These are phyloP conservation scores for Mycena metata DNA, from an alignment of 768 basidiomycete species.

Conservation along the genomic window DNA sequence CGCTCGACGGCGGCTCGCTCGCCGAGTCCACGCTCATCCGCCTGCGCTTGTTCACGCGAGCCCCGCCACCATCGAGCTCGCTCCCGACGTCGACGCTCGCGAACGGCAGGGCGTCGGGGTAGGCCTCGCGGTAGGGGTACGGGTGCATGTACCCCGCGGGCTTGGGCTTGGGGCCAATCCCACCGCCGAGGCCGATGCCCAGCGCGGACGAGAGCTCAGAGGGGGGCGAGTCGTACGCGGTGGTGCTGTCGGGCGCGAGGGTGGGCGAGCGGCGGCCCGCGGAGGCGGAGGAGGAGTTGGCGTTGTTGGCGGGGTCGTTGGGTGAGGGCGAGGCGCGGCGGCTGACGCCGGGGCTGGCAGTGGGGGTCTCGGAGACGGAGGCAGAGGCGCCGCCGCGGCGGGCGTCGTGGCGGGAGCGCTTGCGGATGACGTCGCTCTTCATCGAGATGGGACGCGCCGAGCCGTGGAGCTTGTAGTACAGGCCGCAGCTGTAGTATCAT, in stretches of 20 bases:
- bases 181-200: constrained; percentile 39
- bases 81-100: constrained; percentile 59
- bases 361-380: constrained; percentile 71
- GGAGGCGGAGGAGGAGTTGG: constrained; percentile 72
- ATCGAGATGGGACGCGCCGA: constrained; percentile 89
- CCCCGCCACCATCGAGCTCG: constrained; percentile 60
- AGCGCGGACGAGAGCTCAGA: constrained; percentile 68
- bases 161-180: constrained; percentile 32
- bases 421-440: constrained; percentile 93
- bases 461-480: constrained; percentile 90
- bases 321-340: constrained; percentile 77
- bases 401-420: constrained; percentile 86
- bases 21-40: constrained; percentile 76
- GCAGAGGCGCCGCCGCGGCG: constrained; percentile 63
- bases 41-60: constrained; percentile 73
- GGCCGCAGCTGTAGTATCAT: too few species aligned
- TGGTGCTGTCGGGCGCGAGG: constrained; percentile 79
- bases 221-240: constrained; percentile 55
- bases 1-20: constrained; percentile 70
- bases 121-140: constrained; percentile 49
- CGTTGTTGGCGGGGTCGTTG: constrained; percentile 61
- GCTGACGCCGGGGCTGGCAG: constrained; percentile 81
- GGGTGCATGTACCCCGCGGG: constrained; percentile 40
- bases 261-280: constrained; percentile 70
- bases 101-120: constrained; percentile 68